Base-by-base conservation (phyloP, 2,329 filamentous ascomycete genomes). In the Ophiostoma himal-ulmi region DNA sequence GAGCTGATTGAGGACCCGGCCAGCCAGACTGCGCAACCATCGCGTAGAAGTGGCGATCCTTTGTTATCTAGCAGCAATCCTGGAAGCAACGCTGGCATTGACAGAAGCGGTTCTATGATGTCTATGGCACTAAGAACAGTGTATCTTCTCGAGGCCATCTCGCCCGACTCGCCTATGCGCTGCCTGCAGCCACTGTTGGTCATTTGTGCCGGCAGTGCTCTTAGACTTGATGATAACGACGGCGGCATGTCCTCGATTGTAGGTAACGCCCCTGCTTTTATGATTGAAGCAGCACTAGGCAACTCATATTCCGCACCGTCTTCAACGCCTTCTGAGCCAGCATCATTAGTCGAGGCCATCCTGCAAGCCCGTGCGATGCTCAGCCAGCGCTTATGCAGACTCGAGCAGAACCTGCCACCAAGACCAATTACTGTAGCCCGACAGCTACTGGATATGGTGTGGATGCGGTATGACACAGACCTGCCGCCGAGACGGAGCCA, bases 371-470 rank as follows among this genome's bases (percentile, higher is more conserved):
- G 37, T 5, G 13, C 60, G 1, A 20, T 36, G 11, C 22, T 68
- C 26, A 60, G 68, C 10, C 44, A 39, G 13, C 75, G 80, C 0
- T 74, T 82, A 1, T 75, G 75, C n/a, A 76, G 77, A 20, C 44
- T 82, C 26, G 79, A 82, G 70, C 77, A 77, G 26, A 80, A 74
- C 10, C 70, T 82, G 5, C 80, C 80, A 5, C 79, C 80, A 5
- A 77, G 77, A 7, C 80, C 80, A 0, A 78, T 82, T 0, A 71
- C 76, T 0, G 78, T 82, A 22, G 79, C 79, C 1, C 78, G 78
- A 70, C 74, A 79, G 26, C 74, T 82, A 7, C 77, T 81, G 5
- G 77, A 76, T n/a, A 77, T 79, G 0, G 77, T 82, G 2, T 82
- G 80, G 80, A 75, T 76, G 1, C 77, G 78, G 0, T 82, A 82